These are phyloP conservation scores for Pisolithus tinctorius DNA, from an alignment of 768 basidiomycete species.

Conservation along the genomic window DNA sequence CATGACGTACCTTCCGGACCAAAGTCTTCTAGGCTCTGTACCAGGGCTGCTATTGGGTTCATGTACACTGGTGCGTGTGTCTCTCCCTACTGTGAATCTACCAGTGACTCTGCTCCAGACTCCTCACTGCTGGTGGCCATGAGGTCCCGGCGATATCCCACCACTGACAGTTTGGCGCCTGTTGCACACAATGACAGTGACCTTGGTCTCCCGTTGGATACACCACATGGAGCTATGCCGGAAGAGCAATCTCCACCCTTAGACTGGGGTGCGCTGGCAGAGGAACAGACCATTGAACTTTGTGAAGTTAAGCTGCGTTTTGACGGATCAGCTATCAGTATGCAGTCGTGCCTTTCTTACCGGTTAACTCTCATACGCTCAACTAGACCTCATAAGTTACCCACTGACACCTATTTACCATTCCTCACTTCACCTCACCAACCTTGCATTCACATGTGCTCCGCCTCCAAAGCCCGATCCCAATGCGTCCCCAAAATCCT, in stretches of 20 bases:
- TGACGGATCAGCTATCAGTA: conserved; percentile 40
- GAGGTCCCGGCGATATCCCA: conserved; percentile 47
- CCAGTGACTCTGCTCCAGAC: conserved; percentile 32
- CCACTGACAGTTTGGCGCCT: conserved; percentile 21
- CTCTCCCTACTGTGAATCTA: not conserved
- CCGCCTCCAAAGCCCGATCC: conserved; percentile 27
- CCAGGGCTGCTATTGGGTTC: conserved; percentile 53
- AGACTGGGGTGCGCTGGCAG: conserved; percentile 51
- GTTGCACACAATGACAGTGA: conserved; percentile 35
- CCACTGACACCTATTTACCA: conserved; percentile 43
- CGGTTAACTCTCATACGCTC: conserved; percentile 3
- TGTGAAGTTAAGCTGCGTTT: conserved; percentile 50
- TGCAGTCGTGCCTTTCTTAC: conserved; percentile 9
- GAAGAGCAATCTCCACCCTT: conserved; percentile 20
- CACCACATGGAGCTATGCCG: conserved; percentile 6
- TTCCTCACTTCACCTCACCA: conserved; percentile 30
- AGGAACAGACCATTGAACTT: conserved; percentile 55
- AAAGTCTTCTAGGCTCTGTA: conserved; percentile 41
- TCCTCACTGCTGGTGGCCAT: conserved; percentile 55
- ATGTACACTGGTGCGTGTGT: conserved; percentile 45
- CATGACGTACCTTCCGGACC: conserved; percentile 27
- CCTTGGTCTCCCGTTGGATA: conserved; percentile 27
- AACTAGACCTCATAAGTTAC: conserved; percentile 34
- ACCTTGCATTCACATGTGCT: conserved; percentile 41
- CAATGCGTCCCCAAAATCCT: conserved; percentile 18